Conservation (phyloP, 345 rosid species). For the Eucalyptus grandis region DNA sequence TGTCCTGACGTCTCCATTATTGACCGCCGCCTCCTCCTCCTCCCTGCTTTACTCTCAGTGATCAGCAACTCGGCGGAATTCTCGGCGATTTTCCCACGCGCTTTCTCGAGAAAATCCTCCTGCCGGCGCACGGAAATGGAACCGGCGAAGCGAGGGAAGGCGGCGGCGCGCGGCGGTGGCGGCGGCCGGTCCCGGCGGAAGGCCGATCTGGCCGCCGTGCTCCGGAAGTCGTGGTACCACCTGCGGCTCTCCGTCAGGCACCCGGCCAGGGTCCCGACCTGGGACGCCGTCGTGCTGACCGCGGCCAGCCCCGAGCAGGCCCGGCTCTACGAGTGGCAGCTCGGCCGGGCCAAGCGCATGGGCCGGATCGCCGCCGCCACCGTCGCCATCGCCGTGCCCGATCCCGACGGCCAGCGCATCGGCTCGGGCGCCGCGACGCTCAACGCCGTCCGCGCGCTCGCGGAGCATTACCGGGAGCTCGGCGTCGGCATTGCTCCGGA, state of each 20-base stretch:
- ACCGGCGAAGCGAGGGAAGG: background rate
- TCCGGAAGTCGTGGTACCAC: slow-evolving; percentile 94
- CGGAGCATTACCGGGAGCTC: slow-evolving; percentile 28
- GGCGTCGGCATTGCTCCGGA: background rate
- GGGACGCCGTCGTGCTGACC: slow-evolving; percentile 94
- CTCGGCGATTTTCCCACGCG: background rate
- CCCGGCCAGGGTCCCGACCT: slow-evolving; percentile 80
- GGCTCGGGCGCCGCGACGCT: slow-evolving; percentile 98
- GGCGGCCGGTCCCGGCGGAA: slow-evolving; percentile 25
- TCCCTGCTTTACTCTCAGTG: background rate
- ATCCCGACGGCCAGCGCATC: slow-evolving; percentile 82
- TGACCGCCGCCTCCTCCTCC: background rate
- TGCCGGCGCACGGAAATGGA: background rate
- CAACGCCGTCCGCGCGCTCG: slow-evolving; percentile 71
- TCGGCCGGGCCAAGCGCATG: slow-evolving; percentile 64
- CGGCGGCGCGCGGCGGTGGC: background rate
- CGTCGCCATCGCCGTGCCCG: slow-evolving; percentile 81
- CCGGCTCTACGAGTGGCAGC: slow-evolving; percentile 87
- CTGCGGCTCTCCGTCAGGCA: slow-evolving; percentile 80
- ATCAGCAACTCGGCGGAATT: background rate
- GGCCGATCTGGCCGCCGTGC: slow-evolving; percentile 44
- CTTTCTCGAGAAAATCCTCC: background rate
- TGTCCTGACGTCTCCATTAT: background rate
- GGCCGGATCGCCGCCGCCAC: slow-evolving; percentile 81
- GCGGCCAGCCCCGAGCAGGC: slow-evolving; percentile 99